Percentiles rank a stretch among this genome's conserved stretches.
phyloP scores from a whole-genome alignment of 2,329 filamentous ascomycete species.

The Sclerotinia borealis region DNA sequence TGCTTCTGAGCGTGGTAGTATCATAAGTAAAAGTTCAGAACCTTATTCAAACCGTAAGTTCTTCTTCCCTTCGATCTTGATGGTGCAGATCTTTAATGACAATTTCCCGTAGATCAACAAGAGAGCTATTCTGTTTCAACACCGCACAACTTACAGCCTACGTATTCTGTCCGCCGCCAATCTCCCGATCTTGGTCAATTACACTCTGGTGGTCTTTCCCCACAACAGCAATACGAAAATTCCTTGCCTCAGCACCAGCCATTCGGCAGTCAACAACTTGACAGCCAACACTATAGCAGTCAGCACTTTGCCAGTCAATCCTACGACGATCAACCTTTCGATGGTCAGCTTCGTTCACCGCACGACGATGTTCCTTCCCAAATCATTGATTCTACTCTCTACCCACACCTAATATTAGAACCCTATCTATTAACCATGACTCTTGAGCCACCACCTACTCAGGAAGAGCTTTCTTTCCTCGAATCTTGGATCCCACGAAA shows the following conservation, averaged over 20 bases:
- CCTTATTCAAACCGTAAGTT: background rate
- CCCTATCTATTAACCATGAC: background rate
- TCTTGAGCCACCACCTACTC: background rate
- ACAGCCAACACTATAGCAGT: too few relatives aligned
- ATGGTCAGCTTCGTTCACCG: background rate
- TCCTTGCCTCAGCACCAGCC: background rate
- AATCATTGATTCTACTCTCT: background rate
- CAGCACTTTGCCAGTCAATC: background rate
- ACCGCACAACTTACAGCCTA: background rate
- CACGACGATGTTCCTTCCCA: background rate
- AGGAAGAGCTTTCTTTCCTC: background rate
- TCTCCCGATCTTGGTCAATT: background rate
- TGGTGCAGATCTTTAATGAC: background rate
- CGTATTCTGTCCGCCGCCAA: background rate
- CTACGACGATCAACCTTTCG: too few relatives aligned
- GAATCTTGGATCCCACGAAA: background rate
- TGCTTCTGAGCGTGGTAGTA: background rate
- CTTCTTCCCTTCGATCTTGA: background rate
- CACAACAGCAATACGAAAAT: too few relatives aligned
- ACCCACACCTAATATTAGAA: background rate
- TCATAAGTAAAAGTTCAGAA: too few relatives aligned
- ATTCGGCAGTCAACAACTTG: background rate
- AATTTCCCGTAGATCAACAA: background rate
- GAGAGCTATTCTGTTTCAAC: accelerated
- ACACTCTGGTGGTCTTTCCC: background rate